Base-by-base conservation (phyloP, 495 filamentous ascomycete species). In the Endocarpon pusillum region DNA sequence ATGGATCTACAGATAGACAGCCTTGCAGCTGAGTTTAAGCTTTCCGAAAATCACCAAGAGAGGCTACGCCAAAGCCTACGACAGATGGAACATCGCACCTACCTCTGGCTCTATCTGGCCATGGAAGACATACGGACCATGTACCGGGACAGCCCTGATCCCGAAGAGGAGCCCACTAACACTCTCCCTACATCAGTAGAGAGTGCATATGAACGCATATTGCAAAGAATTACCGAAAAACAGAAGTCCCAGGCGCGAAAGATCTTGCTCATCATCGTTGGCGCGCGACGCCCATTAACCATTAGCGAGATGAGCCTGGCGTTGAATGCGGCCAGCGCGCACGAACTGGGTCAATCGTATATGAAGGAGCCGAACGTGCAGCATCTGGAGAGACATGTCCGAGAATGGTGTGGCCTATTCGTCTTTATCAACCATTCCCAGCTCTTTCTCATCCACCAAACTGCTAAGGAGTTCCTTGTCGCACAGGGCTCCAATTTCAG, bases 241-340 rank as follows among this genome's bases (percentile, higher is more conserved):
- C 11, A 48, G 8, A 30, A 21, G n/a, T 25, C 25, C 6, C 21
- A 29, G 10, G 50, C 42, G 4, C 37, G 32, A 29, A 46, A 26
- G 18, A 22, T 57, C n/a, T 43, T 61, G 4, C 42, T 53, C 8
- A 58, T 58, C n/a, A 33, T 61, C 14, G 28, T 55, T 17, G 49
- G 41, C n/a, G 52, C 56, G 19, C 10, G 21, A 35, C 31, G 48
- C 16, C 54, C 56, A 10, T 42, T 61, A n/a, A 40, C 42, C 3
- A 16, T 55, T 2, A 12, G 34, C 10, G 56, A 58, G 37, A 41
- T 57, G 33, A 43, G 45, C 18, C 43, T 55, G 21, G 57, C 53
- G 3, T n/a, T n/a, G n/a, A n/a, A n/a, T n/a, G n/a, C n/a, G n/a
- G n/a, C n/a, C n/a, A n/a, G n/a, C n/a, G n/a, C n/a, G n/a, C n/a